phyloP scores from a whole-genome alignment of 768 basidiomycete species.

The Tricholoma terreum region DNA sequence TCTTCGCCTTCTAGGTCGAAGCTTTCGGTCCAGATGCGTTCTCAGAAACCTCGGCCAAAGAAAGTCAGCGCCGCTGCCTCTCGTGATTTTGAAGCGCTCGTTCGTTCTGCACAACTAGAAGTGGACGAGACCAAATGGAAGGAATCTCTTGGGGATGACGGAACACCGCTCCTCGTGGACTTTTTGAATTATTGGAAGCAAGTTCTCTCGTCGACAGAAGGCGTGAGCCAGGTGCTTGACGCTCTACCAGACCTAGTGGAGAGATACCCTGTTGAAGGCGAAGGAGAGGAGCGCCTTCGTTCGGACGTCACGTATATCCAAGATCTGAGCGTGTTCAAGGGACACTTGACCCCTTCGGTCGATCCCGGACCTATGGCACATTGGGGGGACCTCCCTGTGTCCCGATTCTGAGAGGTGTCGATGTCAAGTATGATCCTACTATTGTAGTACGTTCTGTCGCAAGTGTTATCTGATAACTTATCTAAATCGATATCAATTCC shows the following conservation, averaged over 20 bases:
- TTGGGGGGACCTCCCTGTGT: conserved; percentile 69
- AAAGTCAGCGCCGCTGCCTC: conserved; percentile 65
- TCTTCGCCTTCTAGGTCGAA: conserved; percentile 71
- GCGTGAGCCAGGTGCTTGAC: conserved; percentile 43
- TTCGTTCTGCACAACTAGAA: conserved; percentile 46
- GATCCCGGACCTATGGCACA: conserved; percentile 66
- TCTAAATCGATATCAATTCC: background rate
- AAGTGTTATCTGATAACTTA: too few relatives aligned
- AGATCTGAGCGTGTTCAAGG: conserved; percentile 66
- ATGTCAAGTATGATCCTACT: background rate
- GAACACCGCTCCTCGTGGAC: conserved; percentile 53
- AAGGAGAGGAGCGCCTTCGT: conserved; percentile 43
- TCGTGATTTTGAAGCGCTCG: conserved; percentile 53
- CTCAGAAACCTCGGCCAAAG: conserved; percentile 58
- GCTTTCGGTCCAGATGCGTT: conserved; percentile 77
- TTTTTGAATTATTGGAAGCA: conserved; percentile 66
- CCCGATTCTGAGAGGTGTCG: conserved; percentile 46
- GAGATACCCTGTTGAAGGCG: conserved; percentile 52
- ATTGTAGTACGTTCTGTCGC: background rate
- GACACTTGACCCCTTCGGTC: conserved; percentile 48
- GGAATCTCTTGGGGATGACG: conserved; percentile 49
- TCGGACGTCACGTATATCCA: conserved; percentile 58
- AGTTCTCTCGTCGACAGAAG: conserved; percentile 38
- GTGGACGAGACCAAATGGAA: conserved; percentile 52
- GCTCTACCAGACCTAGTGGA: conserved; percentile 57